Evolutionary conservation across 306 rosid genomes (phyloP).

Genomic region (Lagenaria siceraria): DNA sequence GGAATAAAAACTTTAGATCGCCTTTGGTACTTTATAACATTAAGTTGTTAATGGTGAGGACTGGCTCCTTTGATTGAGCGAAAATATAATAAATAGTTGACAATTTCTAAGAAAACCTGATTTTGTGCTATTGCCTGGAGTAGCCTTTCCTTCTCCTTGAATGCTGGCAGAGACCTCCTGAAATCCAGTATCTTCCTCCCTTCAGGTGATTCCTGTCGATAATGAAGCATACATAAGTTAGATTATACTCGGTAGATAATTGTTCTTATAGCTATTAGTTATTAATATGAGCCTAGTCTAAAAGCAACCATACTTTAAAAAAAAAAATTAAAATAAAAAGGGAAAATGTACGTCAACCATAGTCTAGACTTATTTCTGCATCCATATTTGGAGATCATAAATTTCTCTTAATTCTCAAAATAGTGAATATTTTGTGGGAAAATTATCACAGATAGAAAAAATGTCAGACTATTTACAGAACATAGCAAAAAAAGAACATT

Average conservation of each 20-base stretch:
- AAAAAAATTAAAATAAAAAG: too few species aligned
- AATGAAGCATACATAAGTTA: not conserved
- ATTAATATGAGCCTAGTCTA: not conserved
- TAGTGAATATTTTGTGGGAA: not conserved
- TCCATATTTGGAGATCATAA: not conserved
- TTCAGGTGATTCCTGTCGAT: slow-evolving; percentile 43
- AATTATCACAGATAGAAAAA: too few species aligned
- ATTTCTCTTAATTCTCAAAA: not conserved
- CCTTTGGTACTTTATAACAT: not conserved
- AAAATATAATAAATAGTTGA: not conserved
- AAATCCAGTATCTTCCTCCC: slow-evolving; percentile 39
- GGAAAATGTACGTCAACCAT: not conserved
- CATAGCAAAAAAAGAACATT: too few species aligned
- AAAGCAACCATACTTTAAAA: not conserved
- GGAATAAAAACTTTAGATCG: not conserved
- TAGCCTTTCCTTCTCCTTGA: slow-evolving; percentile 37
- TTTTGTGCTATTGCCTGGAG: slow-evolving; percentile 47
- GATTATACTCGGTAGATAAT: not conserved
- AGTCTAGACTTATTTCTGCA: not conserved
- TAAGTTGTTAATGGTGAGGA: not conserved
- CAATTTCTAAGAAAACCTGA: slow-evolving; percentile 23
- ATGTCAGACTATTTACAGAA: too few species aligned
- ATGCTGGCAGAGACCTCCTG: slow-evolving; percentile 37
- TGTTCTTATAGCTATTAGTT: not conserved
- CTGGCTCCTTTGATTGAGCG: not conserved